Evolutionary conservation across 2,329 filamentous ascomycete species (phyloP).

Genomic region (Botrytis elliptica): DNA sequence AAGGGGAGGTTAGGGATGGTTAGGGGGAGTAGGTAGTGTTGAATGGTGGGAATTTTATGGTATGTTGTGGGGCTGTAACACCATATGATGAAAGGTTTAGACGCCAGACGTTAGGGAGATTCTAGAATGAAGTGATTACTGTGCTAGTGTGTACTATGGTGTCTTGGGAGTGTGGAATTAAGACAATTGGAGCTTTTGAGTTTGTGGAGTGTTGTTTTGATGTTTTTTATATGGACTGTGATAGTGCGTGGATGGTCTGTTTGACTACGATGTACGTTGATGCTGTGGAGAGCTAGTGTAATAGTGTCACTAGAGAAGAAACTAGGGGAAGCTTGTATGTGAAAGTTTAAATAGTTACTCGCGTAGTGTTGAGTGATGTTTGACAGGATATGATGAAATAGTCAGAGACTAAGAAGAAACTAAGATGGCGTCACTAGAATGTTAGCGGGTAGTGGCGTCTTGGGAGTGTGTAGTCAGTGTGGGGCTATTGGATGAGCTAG

Average conservation of each 20-base stretch:
- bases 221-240: background rate
- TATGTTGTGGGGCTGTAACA: background rate
- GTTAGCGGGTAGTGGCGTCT: background rate
- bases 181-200: background rate
- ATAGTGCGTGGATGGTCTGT: background rate
- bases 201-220: background rate
- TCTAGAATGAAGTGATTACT: fast-evolving
- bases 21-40: background rate
- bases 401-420: background rate
- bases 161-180: background rate
- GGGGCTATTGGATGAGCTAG: background rate
- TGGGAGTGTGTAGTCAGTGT: background rate
- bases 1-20: no score
- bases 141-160: background rate
- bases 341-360: no score
- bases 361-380: background rate
- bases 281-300: no score
- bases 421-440: background rate
- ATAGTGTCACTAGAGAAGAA: no score
- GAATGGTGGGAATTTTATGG: background rate
- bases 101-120: background rate
- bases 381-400: background rate
- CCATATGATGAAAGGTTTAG: background rate
- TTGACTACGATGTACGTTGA: no score
- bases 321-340: no score